These are phyloP conservation scores for Ganoderma lucidum DNA, from an alignment of 1,284 basidiomycete species.

Conservation along the genomic window DNA sequence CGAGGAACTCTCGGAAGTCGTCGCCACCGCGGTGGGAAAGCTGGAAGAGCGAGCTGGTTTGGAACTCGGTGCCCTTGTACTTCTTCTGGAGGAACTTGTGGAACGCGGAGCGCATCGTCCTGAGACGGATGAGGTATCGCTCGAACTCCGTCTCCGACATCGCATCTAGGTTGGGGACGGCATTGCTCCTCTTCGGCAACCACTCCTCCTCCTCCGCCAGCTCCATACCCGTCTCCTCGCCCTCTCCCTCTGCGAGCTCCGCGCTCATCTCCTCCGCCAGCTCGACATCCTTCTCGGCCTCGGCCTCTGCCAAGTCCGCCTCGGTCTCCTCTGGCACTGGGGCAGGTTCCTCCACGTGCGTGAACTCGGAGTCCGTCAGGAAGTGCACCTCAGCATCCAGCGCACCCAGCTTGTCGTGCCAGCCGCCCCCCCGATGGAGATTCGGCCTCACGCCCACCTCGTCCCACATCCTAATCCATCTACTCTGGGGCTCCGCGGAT, in stretches of 20 bases:
- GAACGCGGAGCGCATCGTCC: conserved; percentile 64
- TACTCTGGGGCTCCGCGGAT: conserved; percentile 65
- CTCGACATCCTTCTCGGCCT: neutral
- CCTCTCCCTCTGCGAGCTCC: conserved; percentile 37
- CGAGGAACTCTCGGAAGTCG: conserved; percentile 42
- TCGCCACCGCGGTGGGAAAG: conserved; percentile 33
- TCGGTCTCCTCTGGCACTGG: conserved; percentile 26
- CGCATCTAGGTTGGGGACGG: conserved; percentile 42
- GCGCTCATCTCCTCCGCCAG: neutral
- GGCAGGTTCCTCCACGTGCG: conserved; percentile 20
- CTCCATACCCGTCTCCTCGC: neutral
- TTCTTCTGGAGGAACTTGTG: conserved; percentile 48
- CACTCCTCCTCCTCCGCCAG: conserved; percentile 45
- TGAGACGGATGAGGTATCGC: conserved; percentile 63
- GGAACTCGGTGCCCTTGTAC: conserved; percentile 31
- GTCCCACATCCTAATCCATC: conserved; percentile 70
- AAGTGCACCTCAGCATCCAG: conserved; percentile 49
- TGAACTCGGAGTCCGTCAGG: conserved; percentile 61
- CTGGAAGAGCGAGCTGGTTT: conserved; percentile 42
- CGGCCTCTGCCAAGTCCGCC: conserved; percentile 30
- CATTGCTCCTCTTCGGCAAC: conserved; percentile 45
- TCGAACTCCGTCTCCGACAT: conserved; percentile 60
- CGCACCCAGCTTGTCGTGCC: conserved; percentile 27
- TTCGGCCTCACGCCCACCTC: conserved; percentile 62
- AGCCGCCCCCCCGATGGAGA: conserved; percentile 11